Evolutionary conservation across 768 basidiomycete genomes (phyloP).

Genomic region (Russula lepida): DNA sequence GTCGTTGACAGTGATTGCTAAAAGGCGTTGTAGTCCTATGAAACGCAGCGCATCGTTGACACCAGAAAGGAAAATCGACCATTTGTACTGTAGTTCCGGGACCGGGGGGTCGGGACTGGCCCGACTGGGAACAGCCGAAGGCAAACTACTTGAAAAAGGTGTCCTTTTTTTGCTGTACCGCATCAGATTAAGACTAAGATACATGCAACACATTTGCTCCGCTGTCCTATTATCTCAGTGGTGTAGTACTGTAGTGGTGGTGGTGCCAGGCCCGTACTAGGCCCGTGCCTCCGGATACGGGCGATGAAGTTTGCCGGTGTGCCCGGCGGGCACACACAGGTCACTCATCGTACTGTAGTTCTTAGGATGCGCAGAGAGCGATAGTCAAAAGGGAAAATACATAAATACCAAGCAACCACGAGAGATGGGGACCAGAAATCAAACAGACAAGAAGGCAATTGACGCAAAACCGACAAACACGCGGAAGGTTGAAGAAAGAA

Average conservation of each 20-base stretch:
- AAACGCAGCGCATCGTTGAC: not conserved
- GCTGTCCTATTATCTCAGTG: not conserved
- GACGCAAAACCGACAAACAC: not conserved
- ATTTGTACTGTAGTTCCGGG: not conserved
- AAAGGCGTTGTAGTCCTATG: not conserved
- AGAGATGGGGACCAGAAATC: not conserved
- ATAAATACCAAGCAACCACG: not conserved
- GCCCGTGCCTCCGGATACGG: not conserved
- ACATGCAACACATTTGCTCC: not conserved
- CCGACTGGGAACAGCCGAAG: too few relatives aligned
- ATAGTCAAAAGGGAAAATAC: not conserved
- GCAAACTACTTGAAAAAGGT: too few relatives aligned
- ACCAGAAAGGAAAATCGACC: not conserved
- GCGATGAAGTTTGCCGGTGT: not conserved
- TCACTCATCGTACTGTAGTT: not conserved
- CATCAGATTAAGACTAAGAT: not conserved
- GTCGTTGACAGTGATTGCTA: not conserved
- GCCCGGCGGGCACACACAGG: not conserved
- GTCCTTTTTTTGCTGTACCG: not conserved
- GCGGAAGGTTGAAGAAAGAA: not conserved
- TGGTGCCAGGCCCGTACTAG: not conserved
- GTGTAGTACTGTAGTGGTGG: not conserved
- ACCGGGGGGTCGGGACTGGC: not conserved
- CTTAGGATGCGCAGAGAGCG: not conserved
- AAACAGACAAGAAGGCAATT: not conserved